Conservation (phyloP, 2,329 filamentous ascomycete species). For the Periconia macrospinosa region DNA sequence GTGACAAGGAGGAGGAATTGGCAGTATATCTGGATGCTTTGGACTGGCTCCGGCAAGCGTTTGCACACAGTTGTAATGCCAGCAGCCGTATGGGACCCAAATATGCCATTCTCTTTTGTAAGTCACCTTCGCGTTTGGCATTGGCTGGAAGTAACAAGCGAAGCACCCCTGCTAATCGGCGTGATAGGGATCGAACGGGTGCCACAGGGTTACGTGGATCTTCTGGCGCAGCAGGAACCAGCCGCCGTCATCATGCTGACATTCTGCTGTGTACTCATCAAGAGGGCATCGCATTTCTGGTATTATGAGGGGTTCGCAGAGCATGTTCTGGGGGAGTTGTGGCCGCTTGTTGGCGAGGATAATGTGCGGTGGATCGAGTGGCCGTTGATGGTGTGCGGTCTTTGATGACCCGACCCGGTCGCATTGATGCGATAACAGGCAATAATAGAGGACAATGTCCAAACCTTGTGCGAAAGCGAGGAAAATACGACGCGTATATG, state of each 20-base stretch:
- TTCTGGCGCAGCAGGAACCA: conserved; percentile 7
- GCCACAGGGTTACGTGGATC: conserved; percentile 13
- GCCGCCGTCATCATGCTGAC: conserved; percentile 16
- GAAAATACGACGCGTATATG: neutral
- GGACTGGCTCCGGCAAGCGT: conserved; percentile 18
- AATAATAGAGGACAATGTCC: no score
- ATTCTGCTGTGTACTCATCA: conserved; percentile 14
- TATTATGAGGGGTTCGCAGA: conserved; percentile 18
- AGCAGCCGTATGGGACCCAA: conserved; percentile 12
- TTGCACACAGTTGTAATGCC: conserved; percentile 12
- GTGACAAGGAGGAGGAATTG: neutral
- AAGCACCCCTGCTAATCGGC: neutral
- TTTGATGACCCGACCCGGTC: no score
- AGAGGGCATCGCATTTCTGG: conserved; percentile 14
- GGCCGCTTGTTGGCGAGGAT: conserved; percentile 5
- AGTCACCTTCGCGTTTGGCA: neutral
- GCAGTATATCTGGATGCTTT: conserved; percentile 12
- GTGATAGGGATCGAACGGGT: conserved; percentile 10
- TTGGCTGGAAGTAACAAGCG: neutral
- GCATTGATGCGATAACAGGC: no score
- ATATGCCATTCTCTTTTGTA: conserved; percentile 16
- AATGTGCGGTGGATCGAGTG: conserved; percentile 20
- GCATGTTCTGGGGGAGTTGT: conserved; percentile 11
- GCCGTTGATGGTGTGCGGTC: conserved; percentile 8
- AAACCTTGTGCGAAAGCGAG: neutral